Evolutionary conservation across 1,284 basidiomycete species (phyloP).

Genomic region (Rhodotorula sp.): DNA sequence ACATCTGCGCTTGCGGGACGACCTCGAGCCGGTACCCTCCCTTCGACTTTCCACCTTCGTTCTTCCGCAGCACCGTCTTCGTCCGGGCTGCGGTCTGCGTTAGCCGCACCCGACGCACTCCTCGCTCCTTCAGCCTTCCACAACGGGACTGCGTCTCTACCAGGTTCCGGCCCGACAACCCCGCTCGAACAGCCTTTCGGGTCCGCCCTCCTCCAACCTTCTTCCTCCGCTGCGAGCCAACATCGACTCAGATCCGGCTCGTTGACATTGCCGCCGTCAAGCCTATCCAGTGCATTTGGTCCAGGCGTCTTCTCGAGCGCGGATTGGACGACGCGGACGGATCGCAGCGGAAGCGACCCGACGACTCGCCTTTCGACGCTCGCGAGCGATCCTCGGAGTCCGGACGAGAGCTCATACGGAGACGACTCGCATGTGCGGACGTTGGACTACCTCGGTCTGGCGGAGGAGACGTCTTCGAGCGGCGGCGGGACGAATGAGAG

Average conservation of each 20-base stretch:
- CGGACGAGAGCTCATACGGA: slow-evolving; percentile 47
- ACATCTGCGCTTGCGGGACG: slow-evolving; percentile 2
- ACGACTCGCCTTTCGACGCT: not conserved
- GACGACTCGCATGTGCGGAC: slow-evolving; percentile 91
- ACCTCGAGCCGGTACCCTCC: slow-evolving; percentile 35
- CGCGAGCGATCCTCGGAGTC: slow-evolving; percentile 21
- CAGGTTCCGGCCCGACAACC: slow-evolving; percentile 25
- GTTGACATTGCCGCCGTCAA: slow-evolving; percentile 67
- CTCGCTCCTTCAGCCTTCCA: slow-evolving; percentile 3
- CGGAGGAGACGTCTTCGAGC: slow-evolving; percentile 55
- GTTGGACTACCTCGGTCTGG: slow-evolving; percentile 89
- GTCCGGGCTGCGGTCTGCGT: not conserved
- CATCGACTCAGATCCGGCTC: slow-evolving; percentile 78
- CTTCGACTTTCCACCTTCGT: slow-evolving; percentile 28
- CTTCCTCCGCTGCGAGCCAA: not conserved
- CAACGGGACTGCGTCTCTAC: slow-evolving; percentile 18
- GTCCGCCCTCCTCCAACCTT: slow-evolving; percentile 9
- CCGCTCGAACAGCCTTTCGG: slow-evolving; percentile 30
- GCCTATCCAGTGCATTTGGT: slow-evolving; percentile 81
- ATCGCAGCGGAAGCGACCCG: slow-evolving; percentile 1
- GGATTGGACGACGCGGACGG: slow-evolving; percentile 37
- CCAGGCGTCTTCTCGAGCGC: slow-evolving; percentile 55
- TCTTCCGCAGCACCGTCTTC: not conserved
- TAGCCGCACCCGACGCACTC: slow-evolving; percentile 8
- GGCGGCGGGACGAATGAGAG: not conserved